These are phyloP conservation scores for Pestalotiopsis sp. DNA, from an alignment of 2,329 filamentous ascomycete genomes.

Conservation along the genomic window DNA sequence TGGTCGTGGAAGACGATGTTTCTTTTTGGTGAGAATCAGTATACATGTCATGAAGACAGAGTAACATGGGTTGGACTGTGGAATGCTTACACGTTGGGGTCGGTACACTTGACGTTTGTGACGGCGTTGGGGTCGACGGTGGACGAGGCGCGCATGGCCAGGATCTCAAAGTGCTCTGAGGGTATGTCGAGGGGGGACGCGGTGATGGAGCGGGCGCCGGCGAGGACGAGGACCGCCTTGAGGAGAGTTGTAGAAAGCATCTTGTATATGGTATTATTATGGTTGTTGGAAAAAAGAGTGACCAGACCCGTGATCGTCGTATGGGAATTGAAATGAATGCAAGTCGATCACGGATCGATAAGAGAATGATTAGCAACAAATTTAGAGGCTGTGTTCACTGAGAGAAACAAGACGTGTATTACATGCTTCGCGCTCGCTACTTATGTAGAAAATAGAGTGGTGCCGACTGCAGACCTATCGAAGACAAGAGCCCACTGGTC, in stretches of 20 bases:
- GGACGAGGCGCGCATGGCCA: conserved; percentile 38
- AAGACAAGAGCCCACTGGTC: not conserved
- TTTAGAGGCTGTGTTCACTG: not conserved
- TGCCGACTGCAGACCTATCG: not conserved
- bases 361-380: not conserved
- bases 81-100: conserved; percentile 38
- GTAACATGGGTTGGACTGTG: not conserved
- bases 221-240: conserved; percentile 30
- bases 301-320: conserved; percentile 2
- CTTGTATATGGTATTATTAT: conserved; percentile 14
- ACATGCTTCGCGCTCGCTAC: not conserved
- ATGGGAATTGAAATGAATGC: conserved; percentile 2
- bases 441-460: not conserved
- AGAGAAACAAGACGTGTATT: not conserved
- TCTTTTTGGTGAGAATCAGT: conserved; percentile 20
- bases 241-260: conserved; percentile 35
- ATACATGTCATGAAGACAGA: not conserved
- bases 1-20: conserved; percentile 50
- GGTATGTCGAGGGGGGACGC: conserved; percentile 36
- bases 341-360: conserved; percentile 11
- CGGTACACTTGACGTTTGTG: conserved; percentile 39
- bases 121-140: conserved; percentile 42
- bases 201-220: conserved; percentile 29
- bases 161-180: conserved; percentile 45
- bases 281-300: not conserved